These are phyloP conservation scores for Acacia concinna DNA, from an alignment of 331 rosid genomes.

Conservation along the genomic window DNA sequence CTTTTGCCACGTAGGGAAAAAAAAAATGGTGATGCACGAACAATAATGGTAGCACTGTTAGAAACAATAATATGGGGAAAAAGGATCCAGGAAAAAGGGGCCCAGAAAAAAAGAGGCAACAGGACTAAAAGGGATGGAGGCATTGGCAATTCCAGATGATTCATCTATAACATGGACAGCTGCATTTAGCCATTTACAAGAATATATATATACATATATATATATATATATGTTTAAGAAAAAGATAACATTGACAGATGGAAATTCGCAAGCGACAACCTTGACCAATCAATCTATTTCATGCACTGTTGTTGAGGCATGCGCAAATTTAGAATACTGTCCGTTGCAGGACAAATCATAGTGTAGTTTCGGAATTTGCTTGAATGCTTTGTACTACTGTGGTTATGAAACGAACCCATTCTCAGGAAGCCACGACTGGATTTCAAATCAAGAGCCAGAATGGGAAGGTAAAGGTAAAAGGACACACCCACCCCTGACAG, in stretches of 20 bases:
- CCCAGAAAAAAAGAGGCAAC: conserved; percentile 26
- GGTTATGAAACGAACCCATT: conserved; percentile 44
- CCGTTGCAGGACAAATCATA: conserved; percentile 31
- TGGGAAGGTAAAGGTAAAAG: background rate
- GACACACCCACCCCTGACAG: background rate
- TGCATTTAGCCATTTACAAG: background rate
- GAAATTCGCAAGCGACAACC: conserved; percentile 30
- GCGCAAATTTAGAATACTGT: conserved; percentile 53
- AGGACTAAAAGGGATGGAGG: conserved; percentile 31
- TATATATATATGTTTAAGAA: too few relatives aligned
- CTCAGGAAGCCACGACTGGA: background rate
- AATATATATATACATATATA: too few relatives aligned
- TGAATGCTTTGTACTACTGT: conserved; percentile 30
- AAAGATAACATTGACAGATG: conserved; percentile 40
- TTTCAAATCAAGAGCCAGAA: background rate
- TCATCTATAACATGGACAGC: conserved; percentile 32
- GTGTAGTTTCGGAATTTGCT: conserved; percentile 22
- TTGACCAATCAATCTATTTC: conserved; percentile 42
- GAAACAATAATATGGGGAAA: conserved; percentile 17
- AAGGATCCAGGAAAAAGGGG: conserved; percentile 15
- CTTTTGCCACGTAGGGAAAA: background rate
- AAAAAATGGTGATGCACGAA: conserved; percentile 10
- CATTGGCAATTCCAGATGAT: conserved; percentile 31
- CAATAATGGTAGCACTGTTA: conserved; percentile 14
- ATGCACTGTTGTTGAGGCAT: conserved; percentile 53